Conservation (phyloP, 2,329 filamentous ascomycete genomes). For the Botrytis galanthina region DNA sequence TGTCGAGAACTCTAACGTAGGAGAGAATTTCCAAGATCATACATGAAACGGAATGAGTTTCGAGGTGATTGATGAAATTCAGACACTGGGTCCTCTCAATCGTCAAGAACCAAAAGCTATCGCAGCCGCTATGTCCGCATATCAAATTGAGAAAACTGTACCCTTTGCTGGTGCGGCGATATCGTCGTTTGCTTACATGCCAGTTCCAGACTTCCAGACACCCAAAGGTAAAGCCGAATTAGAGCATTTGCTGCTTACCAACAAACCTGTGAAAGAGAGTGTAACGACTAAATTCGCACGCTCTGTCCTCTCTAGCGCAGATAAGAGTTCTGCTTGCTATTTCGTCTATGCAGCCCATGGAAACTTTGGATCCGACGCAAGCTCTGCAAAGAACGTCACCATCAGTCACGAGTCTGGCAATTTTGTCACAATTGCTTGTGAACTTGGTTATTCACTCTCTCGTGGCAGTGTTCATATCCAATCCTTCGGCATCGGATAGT, state of each 20-base stretch:
- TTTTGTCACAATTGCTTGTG: conserved; percentile 53
- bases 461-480: conserved; percentile 44
- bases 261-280: neutral
- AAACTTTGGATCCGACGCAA: neutral
- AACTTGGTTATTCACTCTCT: conserved; percentile 43
- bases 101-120: neutral
- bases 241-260: neutral
- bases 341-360: neutral
- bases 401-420: conserved; percentile 40
- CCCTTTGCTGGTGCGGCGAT: neutral
- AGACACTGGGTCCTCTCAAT: neutral
- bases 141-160: neutral
- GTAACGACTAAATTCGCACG: neutral
- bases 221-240: neutral
- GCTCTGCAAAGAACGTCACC: neutral
- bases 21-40: conserved; percentile 23
- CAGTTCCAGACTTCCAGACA: neutral
- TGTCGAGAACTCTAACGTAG: conserved; percentile 30
- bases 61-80: neutral
- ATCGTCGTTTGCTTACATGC: neutral
- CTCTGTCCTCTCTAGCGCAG: neutral
- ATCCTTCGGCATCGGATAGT: conserved; percentile 36
- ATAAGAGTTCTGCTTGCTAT: neutral
- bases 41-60: neutral
- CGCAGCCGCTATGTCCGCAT: neutral